Percentiles rank a stretch among this genome's conserved stretches.
Conservation (phyloP, 768 basidiomycete genomes). For the Galerina marginata region DNA sequence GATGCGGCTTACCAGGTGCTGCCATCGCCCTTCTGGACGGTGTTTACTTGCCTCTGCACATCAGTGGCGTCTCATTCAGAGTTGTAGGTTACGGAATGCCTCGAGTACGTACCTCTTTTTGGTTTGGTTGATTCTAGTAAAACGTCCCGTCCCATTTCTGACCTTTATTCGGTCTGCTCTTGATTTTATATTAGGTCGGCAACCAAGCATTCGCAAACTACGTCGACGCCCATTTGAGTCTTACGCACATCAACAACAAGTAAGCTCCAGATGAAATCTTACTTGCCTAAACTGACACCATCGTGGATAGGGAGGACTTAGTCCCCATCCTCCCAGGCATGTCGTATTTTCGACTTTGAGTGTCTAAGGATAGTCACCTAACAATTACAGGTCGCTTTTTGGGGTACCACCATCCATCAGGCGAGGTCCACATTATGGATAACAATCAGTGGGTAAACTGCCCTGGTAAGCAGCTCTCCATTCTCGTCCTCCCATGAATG, state of each 20-base stretch:
- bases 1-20: constrained; percentile 38
- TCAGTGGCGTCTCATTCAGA: constrained; percentile 43
- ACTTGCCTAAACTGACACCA: neutral
- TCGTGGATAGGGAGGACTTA: constrained; percentile 38
- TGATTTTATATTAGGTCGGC: constrained; percentile 43
- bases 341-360: neutral
- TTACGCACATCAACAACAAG: constrained; percentile 70
- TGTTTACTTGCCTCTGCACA: constrained; percentile 57
- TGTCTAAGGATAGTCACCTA: neutral
- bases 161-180: neutral
- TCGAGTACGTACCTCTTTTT: constrained; percentile 29
- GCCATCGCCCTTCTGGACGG: constrained; percentile 62
- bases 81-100: constrained; percentile 49
- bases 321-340: constrained; percentile 47
- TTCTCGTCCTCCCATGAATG: too few species aligned
- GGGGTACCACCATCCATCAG: constrained; percentile 50
- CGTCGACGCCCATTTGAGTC: constrained; percentile 51
- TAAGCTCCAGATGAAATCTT: constrained; percentile 17
- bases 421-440: constrained; percentile 57
- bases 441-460: constrained; percentile 59
- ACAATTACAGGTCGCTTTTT: constrained; percentile 38
- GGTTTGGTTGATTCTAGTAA: neutral
- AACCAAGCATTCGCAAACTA: constrained; percentile 68
- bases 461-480: constrained; percentile 42
- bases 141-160: neutral